Conservation (phyloP, 208 protist genomes). For the Sergeia podlipaevii region DNA sequence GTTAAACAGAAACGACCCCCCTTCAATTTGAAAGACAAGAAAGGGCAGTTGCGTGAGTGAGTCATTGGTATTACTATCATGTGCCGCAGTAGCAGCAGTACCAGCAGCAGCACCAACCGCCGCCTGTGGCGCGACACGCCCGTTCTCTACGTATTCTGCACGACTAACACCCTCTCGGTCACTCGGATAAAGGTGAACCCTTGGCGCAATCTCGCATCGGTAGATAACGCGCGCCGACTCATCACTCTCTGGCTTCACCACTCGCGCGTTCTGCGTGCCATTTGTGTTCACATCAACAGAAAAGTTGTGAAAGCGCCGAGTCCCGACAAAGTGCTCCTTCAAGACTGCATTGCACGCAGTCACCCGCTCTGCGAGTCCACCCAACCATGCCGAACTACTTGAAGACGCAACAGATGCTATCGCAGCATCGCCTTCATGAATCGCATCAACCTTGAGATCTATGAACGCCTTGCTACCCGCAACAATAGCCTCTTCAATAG, state of each 20-base stretch:
- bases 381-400: slow-evolving; percentile 27
- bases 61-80: background rate
- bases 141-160: background rate
- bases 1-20: slow-evolving; percentile 82
- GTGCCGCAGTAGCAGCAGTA: background rate
- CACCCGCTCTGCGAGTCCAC: slow-evolving; percentile 18
- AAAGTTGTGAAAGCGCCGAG: slow-evolving; percentile 87
- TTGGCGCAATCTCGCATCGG: slow-evolving; percentile 57
- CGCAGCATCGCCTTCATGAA: background rate
- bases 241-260: slow-evolving; percentile 48
- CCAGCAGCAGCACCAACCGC: background rate
- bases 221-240: slow-evolving; percentile 65
- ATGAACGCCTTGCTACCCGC: background rate
- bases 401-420: too few relatives aligned
- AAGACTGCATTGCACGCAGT: slow-evolving; percentile 47
- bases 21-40: slow-evolving; percentile 81
- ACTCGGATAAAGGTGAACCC: slow-evolving; percentile 54
- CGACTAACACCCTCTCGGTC: background rate
- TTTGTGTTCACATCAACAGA: slow-evolving; percentile 52
- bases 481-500: slow-evolving; percentile 6
- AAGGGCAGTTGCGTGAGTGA: slow-evolving; percentile 38
- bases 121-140: background rate
- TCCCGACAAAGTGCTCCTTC: slow-evolving; percentile 35
- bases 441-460: background rate
- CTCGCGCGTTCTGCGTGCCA: slow-evolving; percentile 35